These are phyloP conservation scores for Cladophialophora yegresii DNA, from an alignment of 2,329 filamentous ascomycete genomes.

Conservation along the genomic window DNA sequence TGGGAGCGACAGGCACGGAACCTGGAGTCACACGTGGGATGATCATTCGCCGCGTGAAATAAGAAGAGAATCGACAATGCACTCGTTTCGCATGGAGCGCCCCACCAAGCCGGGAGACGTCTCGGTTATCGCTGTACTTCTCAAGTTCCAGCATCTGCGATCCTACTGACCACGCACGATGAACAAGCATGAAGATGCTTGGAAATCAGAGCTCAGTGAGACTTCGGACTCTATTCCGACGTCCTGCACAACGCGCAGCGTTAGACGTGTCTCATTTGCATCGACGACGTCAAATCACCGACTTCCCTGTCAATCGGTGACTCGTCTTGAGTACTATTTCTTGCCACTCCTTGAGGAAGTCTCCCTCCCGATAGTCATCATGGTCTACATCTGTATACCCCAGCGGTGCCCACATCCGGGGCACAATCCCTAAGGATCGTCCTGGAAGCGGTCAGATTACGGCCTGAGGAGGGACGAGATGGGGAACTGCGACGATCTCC, in stretches of 20 bases:
- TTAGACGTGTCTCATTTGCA: background rate
- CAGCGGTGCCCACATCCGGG: background rate
- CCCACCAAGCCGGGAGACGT: no score
- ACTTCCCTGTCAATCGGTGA: constrained; percentile 9
- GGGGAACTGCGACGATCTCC: no score
- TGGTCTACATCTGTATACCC: background rate
- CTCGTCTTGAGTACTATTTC: constrained; percentile 14
- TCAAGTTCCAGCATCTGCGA: no score
- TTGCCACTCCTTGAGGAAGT: constrained; percentile 14
- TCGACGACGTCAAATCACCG: background rate
- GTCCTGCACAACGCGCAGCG: background rate
- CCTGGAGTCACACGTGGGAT: no score
- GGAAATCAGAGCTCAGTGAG: background rate
- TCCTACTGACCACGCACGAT: no score
- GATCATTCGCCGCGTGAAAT: no score
- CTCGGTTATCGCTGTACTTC: no score
- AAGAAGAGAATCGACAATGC: no score
- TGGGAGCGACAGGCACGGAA: no score
- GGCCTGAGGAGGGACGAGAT: background rate
- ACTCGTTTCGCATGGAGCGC: no score
- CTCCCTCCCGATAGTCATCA: constrained; percentile 36
- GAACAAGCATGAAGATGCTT: background rate
- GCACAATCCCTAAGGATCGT: background rate
- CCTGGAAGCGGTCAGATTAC: background rate
- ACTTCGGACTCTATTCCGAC: background rate